Base-by-base conservation (phyloP, 768 basidiomycete genomes). In the Trametes maxima region DNA sequence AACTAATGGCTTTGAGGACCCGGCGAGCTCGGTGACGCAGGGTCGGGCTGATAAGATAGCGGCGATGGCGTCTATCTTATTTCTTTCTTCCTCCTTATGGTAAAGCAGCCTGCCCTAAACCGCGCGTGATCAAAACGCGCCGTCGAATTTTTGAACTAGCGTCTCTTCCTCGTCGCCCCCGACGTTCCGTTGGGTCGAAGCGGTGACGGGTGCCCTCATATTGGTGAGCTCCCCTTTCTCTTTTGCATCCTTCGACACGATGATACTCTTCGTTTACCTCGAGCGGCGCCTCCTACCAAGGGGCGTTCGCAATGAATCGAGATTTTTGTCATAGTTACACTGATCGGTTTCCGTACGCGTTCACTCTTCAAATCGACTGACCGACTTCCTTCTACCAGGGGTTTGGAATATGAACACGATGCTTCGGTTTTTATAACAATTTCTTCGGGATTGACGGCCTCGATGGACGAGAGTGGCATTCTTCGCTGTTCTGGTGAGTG, bases 281-380 rank as follows among this genome's bases (percentile, higher is more conserved):
- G 82, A 86, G 85, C 75, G 78, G 79, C 77, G 73, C 72, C 72
- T 73, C 66, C 68, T 74, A 84, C 84, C 82, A 81, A 78, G 79
- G 75, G 70, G 74, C 73, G 79, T 73, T 40, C 70, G 74, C 84
- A 64, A 80, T 85, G 88, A 76, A 73, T 72, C 72, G 72, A 58
- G 59, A 48, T 47, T 79, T 79, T 82, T 88, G 90, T 92, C 90
- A 92, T 92, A 90, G 90, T 91, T 91, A 92, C 90, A 87, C 90
- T 91, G 90, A 92, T 83, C 80, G 78, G 82, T 81, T 75, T 65
- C 47, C 44, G 36, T 37, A 36, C 40, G 25, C 19, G 16, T 24
- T 6, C 25, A 24, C 10, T 21, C 7, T 17, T 56, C 42, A 60
- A 8, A 33, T 33, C 4, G 28, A 8, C n/a, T 39, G 19, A n/a